Base-by-base conservation (phyloP, 2,329 filamentous ascomycete genomes). In the Fusarium pseudonygamai region DNA sequence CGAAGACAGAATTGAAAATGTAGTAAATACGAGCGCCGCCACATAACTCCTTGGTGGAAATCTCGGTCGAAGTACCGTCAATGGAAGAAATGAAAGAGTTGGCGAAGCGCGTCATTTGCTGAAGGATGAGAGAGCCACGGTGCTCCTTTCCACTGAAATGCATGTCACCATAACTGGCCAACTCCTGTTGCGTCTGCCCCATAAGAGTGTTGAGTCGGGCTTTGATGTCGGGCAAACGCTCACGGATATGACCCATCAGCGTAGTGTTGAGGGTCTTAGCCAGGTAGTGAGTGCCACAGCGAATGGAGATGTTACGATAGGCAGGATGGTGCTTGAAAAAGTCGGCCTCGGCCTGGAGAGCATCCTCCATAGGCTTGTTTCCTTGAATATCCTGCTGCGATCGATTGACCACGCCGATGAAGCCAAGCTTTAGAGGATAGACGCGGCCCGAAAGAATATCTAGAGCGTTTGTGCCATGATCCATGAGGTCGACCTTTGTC, bases 171-270 rank as follows among this genome's bases (percentile, higher is more conserved):
- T 99, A 99, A 83, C 96, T 97, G 47, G 96, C 96, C 64, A 99
- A 88, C 82, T 99, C 96, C 85, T 99, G 96, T 81, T 99, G 96
- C 55, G 96, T 98, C 83, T 99, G 96, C n/a, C 96, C 96, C 96
- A 99, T 99, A 58, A 99, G 86, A 2, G 96, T 99, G 83, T 99
- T 99, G 70, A 99, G 88, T 62, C 96, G 92, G 56, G 96, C 96
- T 84, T 99, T 99, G 86, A 99, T 99, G 82, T 99, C 96, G 36
- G 96, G 96, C 77, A 99, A 86, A 52, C 96, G 91, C 81, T 99
- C 96, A 69, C 96, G 93, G 80, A 99, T 99, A 80, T 99, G 96
- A 28, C 91, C 85, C 96, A 99, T 98, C 73, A 99, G 88, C 18
- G 96, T 99, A 47, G 92, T 92, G 83, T 98, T 99, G 70, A 99